A percentile compares a stretch with the other conserved stretches of the same genome.
Conservation (phyloP, 805 yeast genomes). For the Candida ipomoeae region DNA sequence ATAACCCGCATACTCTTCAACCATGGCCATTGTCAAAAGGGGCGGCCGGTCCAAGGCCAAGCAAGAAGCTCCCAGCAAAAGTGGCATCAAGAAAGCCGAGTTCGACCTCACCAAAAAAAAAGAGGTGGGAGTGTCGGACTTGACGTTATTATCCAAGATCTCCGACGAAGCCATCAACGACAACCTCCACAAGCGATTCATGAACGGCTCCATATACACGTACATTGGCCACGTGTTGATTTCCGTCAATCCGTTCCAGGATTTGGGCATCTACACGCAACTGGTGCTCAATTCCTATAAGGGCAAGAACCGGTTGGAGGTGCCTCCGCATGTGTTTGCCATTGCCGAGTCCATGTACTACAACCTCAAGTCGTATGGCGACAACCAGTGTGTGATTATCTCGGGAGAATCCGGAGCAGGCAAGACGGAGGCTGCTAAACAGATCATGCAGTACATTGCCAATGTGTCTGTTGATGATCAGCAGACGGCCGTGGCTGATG, state of each 20-base stretch:
- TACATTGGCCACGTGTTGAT: conserved; percentile 93
- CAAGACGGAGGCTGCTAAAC: conserved; percentile 95
- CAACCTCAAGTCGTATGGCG: conserved; percentile 88
- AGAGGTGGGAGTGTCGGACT: conserved; percentile 97
- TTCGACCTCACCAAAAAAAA: conserved; percentile 85
- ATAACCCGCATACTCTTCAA: conserved; percentile 2
- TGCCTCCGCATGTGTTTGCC: conserved; percentile 97
- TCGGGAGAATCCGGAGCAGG: conserved; percentile 99
- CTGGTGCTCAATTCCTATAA: conserved; percentile 69
- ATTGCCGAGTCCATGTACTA: conserved; percentile 97
- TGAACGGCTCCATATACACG: conserved; percentile 86
- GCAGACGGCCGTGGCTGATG: conserved; percentile 19
- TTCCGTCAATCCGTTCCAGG: conserved; percentile 94
- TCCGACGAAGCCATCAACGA: conserved; percentile 91
- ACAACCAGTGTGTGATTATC: conserved; percentile 94
- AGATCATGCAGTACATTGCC: conserved; percentile 95
- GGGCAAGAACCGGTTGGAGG: conserved; percentile 92
- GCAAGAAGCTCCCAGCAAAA: conserved; percentile 51
- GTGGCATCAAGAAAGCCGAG: conserved; percentile 76
- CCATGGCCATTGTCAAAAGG: conserved; percentile 75
- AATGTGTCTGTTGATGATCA: conserved; percentile 64
- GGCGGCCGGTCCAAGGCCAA: conserved; percentile 57
- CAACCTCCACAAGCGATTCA: conserved; percentile 82
- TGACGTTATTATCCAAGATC: conserved; percentile 83
- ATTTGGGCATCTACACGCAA: conserved; percentile 90